phyloP scores from a whole-genome alignment of 176 grass and related monocot species.

The Dactylis glomerata region DNA sequence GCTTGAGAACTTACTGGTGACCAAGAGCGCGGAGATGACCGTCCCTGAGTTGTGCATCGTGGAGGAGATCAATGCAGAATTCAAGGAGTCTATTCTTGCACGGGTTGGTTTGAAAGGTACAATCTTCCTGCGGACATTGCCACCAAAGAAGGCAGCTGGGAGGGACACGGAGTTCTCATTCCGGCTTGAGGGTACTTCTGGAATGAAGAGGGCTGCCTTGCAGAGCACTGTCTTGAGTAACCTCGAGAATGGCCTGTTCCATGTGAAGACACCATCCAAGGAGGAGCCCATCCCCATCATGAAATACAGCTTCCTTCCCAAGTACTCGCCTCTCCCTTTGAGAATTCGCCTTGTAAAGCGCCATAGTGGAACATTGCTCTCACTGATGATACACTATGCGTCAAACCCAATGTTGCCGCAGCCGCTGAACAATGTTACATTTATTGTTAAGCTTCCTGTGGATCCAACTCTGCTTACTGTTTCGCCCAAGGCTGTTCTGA shows the following conservation, averaged over 20 bases:
- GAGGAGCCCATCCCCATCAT: conserved; percentile 87
- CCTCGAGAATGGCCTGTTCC: conserved; percentile 76
- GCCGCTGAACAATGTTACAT: conserved; percentile 80
- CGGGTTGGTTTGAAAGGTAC: conserved; percentile 89
- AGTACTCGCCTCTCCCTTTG: conserved; percentile 69
- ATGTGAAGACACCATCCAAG: conserved; percentile 66
- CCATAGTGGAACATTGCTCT: conserved; percentile 77
- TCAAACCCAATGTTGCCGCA: conserved; percentile 77
- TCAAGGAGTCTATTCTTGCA: conserved; percentile 77
- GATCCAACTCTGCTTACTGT: conserved; percentile 83
- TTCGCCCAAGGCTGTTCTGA: conserved; percentile 87
- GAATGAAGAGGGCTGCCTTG: conserved; percentile 85
- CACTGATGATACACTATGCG: conserved; percentile 85
- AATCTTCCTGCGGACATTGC: conserved; percentile 70
- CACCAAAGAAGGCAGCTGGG: conserved; percentile 64
- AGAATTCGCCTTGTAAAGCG: conserved; percentile 89
- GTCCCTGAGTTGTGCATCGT: conserved; percentile 72
- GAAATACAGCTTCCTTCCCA: conserved; percentile 80
- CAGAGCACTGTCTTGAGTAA: conserved; percentile 67
- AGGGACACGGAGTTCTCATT: conserved; percentile 98
- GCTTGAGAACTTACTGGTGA: conserved; percentile 68
- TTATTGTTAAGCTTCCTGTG: conserved; percentile 82
- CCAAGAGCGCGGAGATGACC: conserved; percentile 75
- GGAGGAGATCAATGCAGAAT: conserved; percentile 91
- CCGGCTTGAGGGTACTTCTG: conserved; percentile 73